Conservation (phyloP, 164 flowering plant species). For the Stephania yunnanensis region DNA sequence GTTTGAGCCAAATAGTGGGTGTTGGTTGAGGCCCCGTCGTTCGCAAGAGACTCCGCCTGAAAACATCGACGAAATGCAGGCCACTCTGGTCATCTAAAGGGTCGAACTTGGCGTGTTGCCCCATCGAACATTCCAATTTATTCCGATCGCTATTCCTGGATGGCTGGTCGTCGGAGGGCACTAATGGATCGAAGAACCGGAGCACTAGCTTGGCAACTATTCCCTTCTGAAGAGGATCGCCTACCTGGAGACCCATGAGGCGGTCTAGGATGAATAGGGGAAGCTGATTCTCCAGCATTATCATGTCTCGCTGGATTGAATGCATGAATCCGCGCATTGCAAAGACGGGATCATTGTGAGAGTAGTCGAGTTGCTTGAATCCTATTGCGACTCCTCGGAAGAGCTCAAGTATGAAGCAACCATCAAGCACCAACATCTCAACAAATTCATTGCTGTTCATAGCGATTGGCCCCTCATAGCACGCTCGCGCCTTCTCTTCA, state of each 20-base stretch:
- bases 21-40: conserved; percentile 42
- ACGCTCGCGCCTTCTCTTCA: conserved; percentile 52
- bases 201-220: conserved; percentile 42
- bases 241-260: conserved; percentile 47
- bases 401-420: conserved; percentile 58
- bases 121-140: conserved; percentile 42
- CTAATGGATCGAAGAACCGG: conserved; percentile 61
- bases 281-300: conserved; percentile 73
- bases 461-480: conserved; percentile 45
- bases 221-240: conserved; percentile 34
- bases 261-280: conserved; percentile 53
- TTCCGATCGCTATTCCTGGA: conserved; percentile 34
- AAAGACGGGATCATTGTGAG: conserved; percentile 59
- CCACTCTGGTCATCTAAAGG: conserved; percentile 60
- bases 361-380: conserved; percentile 50
- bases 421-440: conserved; percentile 67
- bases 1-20: conserved; percentile 42
- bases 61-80: conserved; percentile 81
- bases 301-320: conserved; percentile 65
- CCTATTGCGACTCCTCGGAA: conserved; percentile 51
- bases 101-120: conserved; percentile 37
- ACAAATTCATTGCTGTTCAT: conserved; percentile 47
- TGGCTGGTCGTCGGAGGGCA: conserved; percentile 72
- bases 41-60: conserved; percentile 52
- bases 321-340: conserved; percentile 69